Conservation (phyloP, 768 basidiomycete species). For the Termitomyces sp. region DNA sequence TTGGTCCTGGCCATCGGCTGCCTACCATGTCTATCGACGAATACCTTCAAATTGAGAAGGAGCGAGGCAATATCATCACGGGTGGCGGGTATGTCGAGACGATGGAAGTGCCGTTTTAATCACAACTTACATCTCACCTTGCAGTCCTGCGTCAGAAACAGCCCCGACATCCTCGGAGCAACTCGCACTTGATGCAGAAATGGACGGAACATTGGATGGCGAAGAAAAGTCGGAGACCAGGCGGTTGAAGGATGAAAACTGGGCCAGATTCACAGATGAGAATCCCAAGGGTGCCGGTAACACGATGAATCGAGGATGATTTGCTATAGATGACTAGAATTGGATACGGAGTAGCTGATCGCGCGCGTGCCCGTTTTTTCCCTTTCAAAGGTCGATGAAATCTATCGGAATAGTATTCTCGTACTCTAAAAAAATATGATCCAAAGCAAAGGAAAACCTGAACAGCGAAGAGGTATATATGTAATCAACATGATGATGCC, state of each 20-base stretch:
- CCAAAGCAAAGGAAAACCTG: conserved; percentile 10
- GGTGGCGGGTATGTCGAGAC: conserved; percentile 72
- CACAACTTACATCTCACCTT: conserved; percentile 12
- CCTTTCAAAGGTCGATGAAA: background rate
- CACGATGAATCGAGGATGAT: conserved; percentile 89
- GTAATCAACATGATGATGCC: conserved; percentile 17
- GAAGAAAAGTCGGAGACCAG: conserved; percentile 73
- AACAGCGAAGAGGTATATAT: conserved; percentile 21
- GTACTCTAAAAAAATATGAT: conserved; percentile 24
- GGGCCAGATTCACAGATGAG: conserved; percentile 85
- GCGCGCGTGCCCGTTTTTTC: background rate
- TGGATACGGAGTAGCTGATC: background rate
- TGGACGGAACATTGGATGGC: conserved; percentile 73
- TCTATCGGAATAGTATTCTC: conserved; percentile 16
- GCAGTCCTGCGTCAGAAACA: conserved; percentile 64
- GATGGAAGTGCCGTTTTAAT: background rate
- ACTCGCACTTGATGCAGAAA: conserved; percentile 75
- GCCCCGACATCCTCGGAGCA: conserved; percentile 76
- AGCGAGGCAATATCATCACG: conserved; percentile 82
- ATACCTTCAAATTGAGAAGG: conserved; percentile 82
- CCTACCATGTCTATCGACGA: conserved; percentile 97
- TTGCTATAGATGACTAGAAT: background rate
- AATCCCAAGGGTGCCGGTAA: conserved; percentile 94
- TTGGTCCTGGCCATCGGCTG: conserved; percentile 76
- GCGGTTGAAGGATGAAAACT: conserved; percentile 83